Base-by-base conservation (phyloP, 257 asterid species). In the Cynanchum wilfordii region DNA sequence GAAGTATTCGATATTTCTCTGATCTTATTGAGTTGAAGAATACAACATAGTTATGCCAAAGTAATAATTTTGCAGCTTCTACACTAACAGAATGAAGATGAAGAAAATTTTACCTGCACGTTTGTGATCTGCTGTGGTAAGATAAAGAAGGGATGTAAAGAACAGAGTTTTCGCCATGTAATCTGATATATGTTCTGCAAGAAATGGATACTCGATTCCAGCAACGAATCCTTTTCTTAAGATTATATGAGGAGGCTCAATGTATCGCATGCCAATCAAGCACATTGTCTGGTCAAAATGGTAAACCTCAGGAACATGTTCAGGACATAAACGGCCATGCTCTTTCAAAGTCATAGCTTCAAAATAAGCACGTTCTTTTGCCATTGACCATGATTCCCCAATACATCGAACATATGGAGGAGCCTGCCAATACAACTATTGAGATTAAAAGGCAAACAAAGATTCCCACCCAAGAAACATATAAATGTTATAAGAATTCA, bases 371-470 rank as follows among this genome's bases (percentile, higher is more conserved):
- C 99, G 97, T 55, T 95, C 99, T 73, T 95, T 95, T 3, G 96
- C 47, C 99, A 95, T 87, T 24, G 98, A 98, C 98, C 98, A 92
- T n/a, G 97, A 90, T 72, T 95, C 99, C 50, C 99, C 99, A 2
- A 95, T 89, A 54, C 86, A 83, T 72, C 99, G 96, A 80, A 95
- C 76, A 73, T 92, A 95, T 1, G 99, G 99, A 72, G 92, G 82
- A 65, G 99, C 99, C 99, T 95, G 87, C 83, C 50, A 40, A 64
- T 9, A 16, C 76, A 59, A 76, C 30, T 57, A 65, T 36, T 77
- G 57, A 49, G 81, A 67, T 50, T 49, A 64, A 66, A 76, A 44
- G 10, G 55, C 60, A 50, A 68, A 17, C 12, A 22, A 45, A 2
- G 52, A 7, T 60, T 22, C 22, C 38, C 22, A 42, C 54, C 40